Base-by-base conservation (phyloP, 2,329 filamentous ascomycete species). In the Emmonsiellopsis sp. region DNA sequence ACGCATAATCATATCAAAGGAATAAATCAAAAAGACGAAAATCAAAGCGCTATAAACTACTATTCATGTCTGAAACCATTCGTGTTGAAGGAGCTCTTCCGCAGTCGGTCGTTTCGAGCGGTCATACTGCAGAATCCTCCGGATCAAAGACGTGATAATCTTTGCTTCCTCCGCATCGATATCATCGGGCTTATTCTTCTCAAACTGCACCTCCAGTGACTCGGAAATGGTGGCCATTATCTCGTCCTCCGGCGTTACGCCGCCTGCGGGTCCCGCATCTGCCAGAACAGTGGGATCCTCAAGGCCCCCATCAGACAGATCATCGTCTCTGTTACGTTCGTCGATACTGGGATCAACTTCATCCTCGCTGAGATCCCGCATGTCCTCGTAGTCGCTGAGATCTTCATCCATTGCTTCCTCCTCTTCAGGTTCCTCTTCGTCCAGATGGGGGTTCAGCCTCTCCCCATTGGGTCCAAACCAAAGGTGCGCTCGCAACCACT, bases 61-160 rank as follows among this genome's bases (percentile, higher is more conserved):
- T n/a, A 26, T 26, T 26, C 20, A 26, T 3, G 20, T 26, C 20
- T 5, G 20, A 55, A 64, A 62, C 60, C 62, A 64, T 30, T 61
- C 59, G 51, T 63, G 57, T 40, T 59, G 52, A 40, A 63, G 55
- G 11, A 63, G 52, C 15, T 61, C 51, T 34, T 48, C 55, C n/a
- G 62, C 61, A 11, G 59, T 54, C 40, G 60, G 61, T 35, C 62
- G 41, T 51, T 59, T 45, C 8, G 50, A 37, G 11, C 54, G 58
- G 45, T 62, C 60, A 52, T 60, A 62, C 34, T 56, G 52, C 34
- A 64, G 51, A n/a, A 61, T 61, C 42, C 55, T 37, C 20, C 56
- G 55, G 15, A 62, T 60, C 7, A 62, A 47, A 34, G 55, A 47
- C 32, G 54, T 54, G 11, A 63, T 31, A 37, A 60, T 43, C 15